phyloP scores from a whole-genome alignment of 2,329 filamentous ascomycete genomes.

The Aspergillus sp. region DNA sequence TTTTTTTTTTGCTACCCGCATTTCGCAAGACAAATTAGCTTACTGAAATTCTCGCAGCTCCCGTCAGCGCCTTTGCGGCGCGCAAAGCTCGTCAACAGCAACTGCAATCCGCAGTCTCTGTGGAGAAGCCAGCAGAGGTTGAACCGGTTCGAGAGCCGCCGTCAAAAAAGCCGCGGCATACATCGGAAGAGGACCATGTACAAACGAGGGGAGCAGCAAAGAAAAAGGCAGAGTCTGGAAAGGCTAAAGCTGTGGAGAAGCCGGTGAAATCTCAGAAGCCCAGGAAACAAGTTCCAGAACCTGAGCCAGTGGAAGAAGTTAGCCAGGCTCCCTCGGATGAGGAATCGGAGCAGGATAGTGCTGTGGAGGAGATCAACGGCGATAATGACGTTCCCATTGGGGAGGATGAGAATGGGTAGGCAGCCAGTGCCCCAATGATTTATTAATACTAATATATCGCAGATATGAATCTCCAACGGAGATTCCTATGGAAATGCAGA shows the following conservation, averaged over 20 bases:
- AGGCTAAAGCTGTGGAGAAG: slow-evolving; percentile 6
- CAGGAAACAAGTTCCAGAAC: background rate
- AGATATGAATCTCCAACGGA: slow-evolving; percentile 30
- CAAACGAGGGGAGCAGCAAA: slow-evolving; percentile 16
- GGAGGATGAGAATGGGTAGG: slow-evolving; percentile 23
- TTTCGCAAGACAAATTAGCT: background rate
- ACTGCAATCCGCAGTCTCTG: slow-evolving; percentile 14
- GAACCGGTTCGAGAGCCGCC: slow-evolving; percentile 25
- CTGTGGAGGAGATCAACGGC: slow-evolving; percentile 15
- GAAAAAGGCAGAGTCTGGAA: slow-evolving; percentile 9
- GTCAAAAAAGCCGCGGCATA: slow-evolving; percentile 28
- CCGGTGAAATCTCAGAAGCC: slow-evolving; percentile 1
- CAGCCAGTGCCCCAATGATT: background rate
- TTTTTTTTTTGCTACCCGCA: background rate
- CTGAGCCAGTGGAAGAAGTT: background rate
- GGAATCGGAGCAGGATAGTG: slow-evolving; percentile 10
- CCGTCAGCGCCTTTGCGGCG: slow-evolving; percentile 40
- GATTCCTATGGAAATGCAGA: slow-evolving; percentile 24
- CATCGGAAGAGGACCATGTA: slow-evolving; percentile 15
- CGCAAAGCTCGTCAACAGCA: slow-evolving; percentile 37
- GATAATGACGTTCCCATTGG: slow-evolving; percentile 18
- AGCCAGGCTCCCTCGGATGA: slow-evolving; percentile 11
- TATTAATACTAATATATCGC: slow-evolving; percentile 10
- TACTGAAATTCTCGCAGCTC: slow-evolving; percentile 18
- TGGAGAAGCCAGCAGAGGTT: slow-evolving; percentile 13